Base-by-base conservation (phyloP, 2,329 filamentous ascomycete genomes). In the Arthrobotrys sinensis region DNA sequence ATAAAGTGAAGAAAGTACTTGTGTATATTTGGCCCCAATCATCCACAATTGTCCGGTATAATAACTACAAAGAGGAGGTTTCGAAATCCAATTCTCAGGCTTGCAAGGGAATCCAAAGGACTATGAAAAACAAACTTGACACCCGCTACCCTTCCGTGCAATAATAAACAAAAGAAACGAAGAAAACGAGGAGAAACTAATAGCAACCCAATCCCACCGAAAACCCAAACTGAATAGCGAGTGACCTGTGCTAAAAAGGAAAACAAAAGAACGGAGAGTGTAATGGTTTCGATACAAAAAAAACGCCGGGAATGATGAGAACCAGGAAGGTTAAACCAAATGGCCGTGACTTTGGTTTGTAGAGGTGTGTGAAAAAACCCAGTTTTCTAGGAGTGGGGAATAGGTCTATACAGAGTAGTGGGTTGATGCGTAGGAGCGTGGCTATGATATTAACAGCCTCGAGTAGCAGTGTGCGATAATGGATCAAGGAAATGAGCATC, bases 61-160 rank as follows among this genome's bases (percentile, higher is more conserved):
- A 60, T 73, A 73, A 28, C 62, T 75, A 75, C 70, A 67, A 57
- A 38, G 32, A 38, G 28, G 12, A 46, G 57, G 52, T 11, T 16
- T 50, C 69, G 14, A 73, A 55, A 64, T 36, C 69, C 69, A 66
- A 57, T 72, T 45, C 24, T 21, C 40, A 73, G 48, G 50, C 40
- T 40, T 53, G 21, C 36, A 55, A 46, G 43, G 40, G 16, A 48
- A 46, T 46, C 62, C 62, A 53, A 64, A 55, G 53, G 38, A 62
- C 3, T 38, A 60, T 46, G 24, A 52, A 62, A 28, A 78, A 43
- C 19, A 75, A 24, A 65, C 60, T 45, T 46, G 67, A 78, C 75
- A 78, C 75, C 75, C 75, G 75, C 75, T 78, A 65, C 66, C 73
- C 66, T 76, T 52, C 73, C 73, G 40, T 66, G 48, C 45, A 32